Evolutionary conservation across 495 filamentous ascomycete species (phyloP), one percentile per base, ranked within the genome.

Genomic region (Penicillium cinerascens): DNA sequence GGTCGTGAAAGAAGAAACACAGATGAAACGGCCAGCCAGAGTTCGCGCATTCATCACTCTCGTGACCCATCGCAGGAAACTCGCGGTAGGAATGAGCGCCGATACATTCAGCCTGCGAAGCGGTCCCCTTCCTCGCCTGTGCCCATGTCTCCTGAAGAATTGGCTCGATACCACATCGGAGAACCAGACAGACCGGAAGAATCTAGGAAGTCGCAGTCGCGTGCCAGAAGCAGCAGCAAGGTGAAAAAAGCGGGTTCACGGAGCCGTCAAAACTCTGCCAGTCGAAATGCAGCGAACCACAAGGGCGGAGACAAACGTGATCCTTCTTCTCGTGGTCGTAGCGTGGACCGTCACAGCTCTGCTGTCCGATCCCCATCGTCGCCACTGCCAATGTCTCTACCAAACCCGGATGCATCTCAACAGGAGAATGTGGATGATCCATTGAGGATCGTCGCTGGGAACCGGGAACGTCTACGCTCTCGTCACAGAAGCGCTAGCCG

Each of bases 111-210:
- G 36, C 86, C 91, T 25, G 87, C 88, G 6, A 95, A 95, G 63
- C 79, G 89, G 5, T 95, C 91, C 6, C 91, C 91, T 4, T 92
- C 89, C 39, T 95, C 91, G 9, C 91, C 91, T 0, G 82, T 95
- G 11, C 88, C 90, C 16, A 96, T 96, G 91, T 92, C 90, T 1
- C 89, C 89, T 0, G 88, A 95, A 57, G 89, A 93, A 52, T 58
- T 88, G 57, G 81, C 82, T 59, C 80, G 76, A 55, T 74, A 82
- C 33, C 74, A 79, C 44, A 78, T 69, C 0, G 74, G 71, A 1
- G 75, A 62, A 26, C 55, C 70, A 15, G 78, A 77, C 7, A 76
- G 66, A 40, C 67, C 70, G 8, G 67, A 75, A 15, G 72, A 74
- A 33, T 60, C 73, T 36, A 71, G 72, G 46, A 74, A 75, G 41